Percentiles rank a stretch among this genome's conserved stretches.
Conservation (phyloP, 1,284 basidiomycete genomes). For the Heterobasidion occidentale region DNA sequence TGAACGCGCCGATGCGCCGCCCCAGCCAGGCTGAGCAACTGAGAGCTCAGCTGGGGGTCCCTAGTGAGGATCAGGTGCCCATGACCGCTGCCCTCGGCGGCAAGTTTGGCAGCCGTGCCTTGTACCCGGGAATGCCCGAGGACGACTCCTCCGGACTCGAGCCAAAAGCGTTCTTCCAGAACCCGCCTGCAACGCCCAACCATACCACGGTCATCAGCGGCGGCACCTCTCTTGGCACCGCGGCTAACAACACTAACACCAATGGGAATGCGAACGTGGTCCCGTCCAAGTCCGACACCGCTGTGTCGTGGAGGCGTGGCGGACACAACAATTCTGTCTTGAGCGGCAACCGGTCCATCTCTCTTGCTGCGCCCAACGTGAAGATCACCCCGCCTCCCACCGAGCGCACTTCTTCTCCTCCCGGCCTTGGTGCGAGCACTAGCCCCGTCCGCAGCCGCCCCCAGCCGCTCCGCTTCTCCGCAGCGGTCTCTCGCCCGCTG, state of each 20-base stretch:
- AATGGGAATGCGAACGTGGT: conserved; percentile 6
- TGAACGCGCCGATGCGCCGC: conserved; percentile 52
- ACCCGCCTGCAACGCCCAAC: conserved; percentile 45
- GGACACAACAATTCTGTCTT: conserved; percentile 63
- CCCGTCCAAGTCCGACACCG: conserved; percentile 70
- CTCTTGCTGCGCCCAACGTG: conserved; percentile 43
- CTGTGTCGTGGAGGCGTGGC: conserved; percentile 68
- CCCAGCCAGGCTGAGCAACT: conserved; percentile 58
- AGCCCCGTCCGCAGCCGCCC: conserved; percentile 47
- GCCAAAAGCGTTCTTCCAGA: conserved; percentile 14
- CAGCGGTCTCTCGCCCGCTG: conserved; percentile 41
- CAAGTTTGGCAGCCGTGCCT: conserved; percentile 61
- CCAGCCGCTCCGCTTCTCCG: conserved; percentile 58
- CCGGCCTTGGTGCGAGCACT: conserved; percentile 15
- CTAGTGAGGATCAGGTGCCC: conserved; percentile 51
- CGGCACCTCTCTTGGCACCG: conserved; percentile 55
- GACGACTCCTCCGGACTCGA: conserved; percentile 15
- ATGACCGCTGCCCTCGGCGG: conserved; percentile 76
- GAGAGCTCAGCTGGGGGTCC: conserved; percentile 46
- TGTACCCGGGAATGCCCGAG: conserved; percentile 30
- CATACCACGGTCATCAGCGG: conserved; percentile 65
- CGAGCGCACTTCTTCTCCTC: conserved; percentile 48
- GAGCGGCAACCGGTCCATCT: conserved; percentile 51
- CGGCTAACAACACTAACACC: conserved; percentile 27
- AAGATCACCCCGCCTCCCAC: conserved; percentile 64